These are phyloP conservation scores for Paraleonurus japonicus DNA, from an alignment of 257 asterid species.

Conservation along the genomic window DNA sequence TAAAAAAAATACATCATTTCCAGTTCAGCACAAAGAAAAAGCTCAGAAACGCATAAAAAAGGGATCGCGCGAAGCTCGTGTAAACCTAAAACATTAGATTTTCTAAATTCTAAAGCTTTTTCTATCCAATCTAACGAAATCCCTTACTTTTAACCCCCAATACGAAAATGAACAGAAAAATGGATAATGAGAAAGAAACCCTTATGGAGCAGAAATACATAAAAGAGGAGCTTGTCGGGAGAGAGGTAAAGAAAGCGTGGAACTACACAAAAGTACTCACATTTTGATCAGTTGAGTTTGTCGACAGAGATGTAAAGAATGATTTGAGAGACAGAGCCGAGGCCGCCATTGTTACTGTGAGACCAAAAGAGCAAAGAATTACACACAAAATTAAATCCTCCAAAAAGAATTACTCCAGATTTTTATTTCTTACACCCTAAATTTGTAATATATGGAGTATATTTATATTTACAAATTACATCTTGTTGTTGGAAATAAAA, in stretches of 20 bases:
- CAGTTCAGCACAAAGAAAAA: background rate
- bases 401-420: too few relatives aligned
- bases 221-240: background rate
- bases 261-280: constrained; percentile 33
- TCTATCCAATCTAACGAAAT: constrained; percentile 23
- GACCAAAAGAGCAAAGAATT: too few relatives aligned
- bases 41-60: background rate
- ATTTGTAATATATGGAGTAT: too few relatives aligned
- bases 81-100: constrained; percentile 11
- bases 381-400: background rate
- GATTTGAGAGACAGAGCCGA: constrained; percentile 50
- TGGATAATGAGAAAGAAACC: background rate
- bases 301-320: constrained; percentile 22
- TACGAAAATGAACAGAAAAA: background rate
- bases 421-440: background rate
- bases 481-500: too few relatives aligned
- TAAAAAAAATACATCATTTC: background rate
- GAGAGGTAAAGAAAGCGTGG: background rate
- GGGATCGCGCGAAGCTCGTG: background rate
- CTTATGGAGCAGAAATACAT: background rate
- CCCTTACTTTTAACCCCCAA: constrained; percentile 6
- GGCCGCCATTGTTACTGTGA: constrained; percentile 43
- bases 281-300: constrained; percentile 30
- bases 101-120: background rate
- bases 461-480: too few relatives aligned